phyloP scores from a whole-genome alignment of 2,329 filamentous ascomycete species.

The Alternaria ventricosa region DNA sequence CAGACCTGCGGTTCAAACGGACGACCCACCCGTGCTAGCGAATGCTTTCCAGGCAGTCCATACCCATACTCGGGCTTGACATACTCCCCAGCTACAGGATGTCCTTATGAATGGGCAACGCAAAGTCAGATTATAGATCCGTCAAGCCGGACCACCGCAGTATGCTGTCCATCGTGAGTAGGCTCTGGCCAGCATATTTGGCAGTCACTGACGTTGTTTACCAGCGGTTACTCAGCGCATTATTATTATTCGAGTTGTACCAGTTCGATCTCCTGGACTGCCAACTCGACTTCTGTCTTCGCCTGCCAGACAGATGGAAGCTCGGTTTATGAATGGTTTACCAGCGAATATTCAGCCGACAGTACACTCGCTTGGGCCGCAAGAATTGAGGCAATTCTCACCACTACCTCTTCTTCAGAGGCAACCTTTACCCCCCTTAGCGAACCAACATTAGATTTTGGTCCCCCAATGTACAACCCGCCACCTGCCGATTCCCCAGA shows the following conservation, averaged over 20 bases:
- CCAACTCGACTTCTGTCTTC: not conserved
- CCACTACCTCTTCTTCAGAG: not conserved
- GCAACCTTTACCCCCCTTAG: not conserved
- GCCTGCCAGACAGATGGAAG: not conserved
- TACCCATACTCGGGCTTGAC: not conserved
- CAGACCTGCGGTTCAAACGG: not conserved
- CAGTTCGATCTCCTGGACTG: not conserved
- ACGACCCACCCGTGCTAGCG: not conserved
- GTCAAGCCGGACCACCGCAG: not conserved
- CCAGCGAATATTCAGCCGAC: not conserved
- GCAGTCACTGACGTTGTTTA: not conserved
- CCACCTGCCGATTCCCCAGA: not conserved
- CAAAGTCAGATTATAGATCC: not conserved
- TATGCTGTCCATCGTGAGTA: conserved; percentile 3
- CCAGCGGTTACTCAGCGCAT: not conserved
- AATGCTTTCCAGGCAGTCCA: not conserved
- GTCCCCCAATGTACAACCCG: not conserved
- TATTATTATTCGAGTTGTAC: not conserved
- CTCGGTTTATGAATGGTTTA: not conserved
- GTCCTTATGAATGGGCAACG: not conserved
- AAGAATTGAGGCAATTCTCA: not conserved
- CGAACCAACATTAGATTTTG: not conserved
- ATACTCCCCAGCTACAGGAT: not conserved
- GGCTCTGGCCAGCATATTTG: not conserved
- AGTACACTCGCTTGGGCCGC: not conserved